Base-by-base conservation (phyloP, 2,329 filamentous ascomycete genomes). In the Fusarium sp. region DNA sequence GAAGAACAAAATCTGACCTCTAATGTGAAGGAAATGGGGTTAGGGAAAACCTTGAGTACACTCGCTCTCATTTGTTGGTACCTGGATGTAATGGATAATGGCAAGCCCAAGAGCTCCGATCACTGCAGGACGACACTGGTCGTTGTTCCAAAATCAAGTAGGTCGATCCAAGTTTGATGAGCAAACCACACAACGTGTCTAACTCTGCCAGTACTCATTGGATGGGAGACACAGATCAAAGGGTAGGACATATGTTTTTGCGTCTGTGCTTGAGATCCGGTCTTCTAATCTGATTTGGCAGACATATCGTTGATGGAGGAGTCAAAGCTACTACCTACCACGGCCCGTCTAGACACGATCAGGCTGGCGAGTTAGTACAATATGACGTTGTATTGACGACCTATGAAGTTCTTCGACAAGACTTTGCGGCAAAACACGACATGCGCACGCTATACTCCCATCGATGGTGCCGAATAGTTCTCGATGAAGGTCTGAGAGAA, bases 331-430 rank as follows among this genome's bases (percentile, higher is more conserved):
- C 17, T 34, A 51, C 47, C 13, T 51, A 51, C 22, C 47, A 51
- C 47, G 47, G 47, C 8, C 38, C 34, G 15, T 39, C 24, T 5
- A 34, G 47, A 8, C 40, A 19, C 34, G 34, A 51, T 19, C 8
- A 15, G 22, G 7, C 40, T n/a, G 9, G 31, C 24, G 31, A n/a
- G 34, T 17, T 54, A 31, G 28, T 19, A 11, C n/a, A 17, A 38
- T 54, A 55, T 21, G 50, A 60, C 21, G 43, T 60, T 13, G 26
- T 60, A 13, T 38, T 60, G 11, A 60, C 50, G 36, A 60, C 43
- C n/a, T 60, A 60, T 14, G 50, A 55, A n/a, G 26, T 24, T 7
- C 11, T 51, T 3, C 34, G 22, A 4, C 19, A n/a, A 2, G 34
- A 51, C 5, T 8, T 17, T 4, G 14, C 14, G 1, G 14, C 15